Evolutionary conservation across 2,329 filamentous ascomycete genomes (phyloP), one percentile per base, ranked within the genome.

Genomic region (Sarocladium kiliense): DNA sequence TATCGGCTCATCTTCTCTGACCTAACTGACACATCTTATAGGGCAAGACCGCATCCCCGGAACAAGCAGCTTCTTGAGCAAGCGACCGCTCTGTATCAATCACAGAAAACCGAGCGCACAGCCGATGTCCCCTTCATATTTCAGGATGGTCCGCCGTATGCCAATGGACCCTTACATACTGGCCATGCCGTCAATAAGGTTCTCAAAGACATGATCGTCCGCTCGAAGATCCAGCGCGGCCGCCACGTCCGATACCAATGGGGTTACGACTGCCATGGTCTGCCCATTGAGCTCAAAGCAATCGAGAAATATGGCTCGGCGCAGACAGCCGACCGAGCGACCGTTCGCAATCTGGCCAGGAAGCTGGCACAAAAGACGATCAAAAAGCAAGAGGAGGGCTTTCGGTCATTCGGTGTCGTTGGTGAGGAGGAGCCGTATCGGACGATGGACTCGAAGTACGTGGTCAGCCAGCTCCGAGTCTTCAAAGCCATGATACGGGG

Each of bases 181-280:
- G 94, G 94, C 2, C 94, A 99, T 76, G 91, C 94, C 34, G 76
- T 99, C 66, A 99, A 99, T 73, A 99, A 99, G 74, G 87, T 97
- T 62, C 78, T 96, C 57, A 99, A 99, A 76, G 94, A 99, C 71
- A 89, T 97, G 65, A 89, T 96, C 58, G 79, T 91, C 62, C 84
- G 94, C 39, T 85, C 87, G 58, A 85, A 96, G 73, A 75, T 97
- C 58, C 84, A 89, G 58, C 81, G 87, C 65, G 94, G 79, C 63
- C 64, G 63, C 64, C 79, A 83, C 59, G 86, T 97, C 32, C 78
- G 85, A 37, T 99, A 95, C 66, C 78, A 91, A 16, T 94, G 94
- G 2, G 93, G 94, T 45, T 99, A 94, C 94, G 95, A 99, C 68
- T 99, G 94, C 62, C 94, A 99, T 75, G 94, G 94, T 0, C 79